These are phyloP conservation scores for Trametopsis cervina DNA, from an alignment of 768 basidiomycete genomes.

Conservation along the genomic window DNA sequence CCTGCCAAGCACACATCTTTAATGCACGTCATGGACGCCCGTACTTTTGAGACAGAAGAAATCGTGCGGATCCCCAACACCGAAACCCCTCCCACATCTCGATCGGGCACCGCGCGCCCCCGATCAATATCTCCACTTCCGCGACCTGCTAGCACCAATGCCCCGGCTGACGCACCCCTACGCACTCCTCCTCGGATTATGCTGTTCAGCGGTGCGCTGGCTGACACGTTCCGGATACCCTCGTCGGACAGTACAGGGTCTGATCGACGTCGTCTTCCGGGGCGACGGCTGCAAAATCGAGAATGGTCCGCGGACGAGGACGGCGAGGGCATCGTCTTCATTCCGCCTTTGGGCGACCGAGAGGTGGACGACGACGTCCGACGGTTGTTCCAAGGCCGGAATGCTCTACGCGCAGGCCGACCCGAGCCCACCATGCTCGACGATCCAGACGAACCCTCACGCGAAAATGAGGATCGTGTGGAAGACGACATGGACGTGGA, in stretches of 20 bases:
- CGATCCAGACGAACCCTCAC: slow-evolving; percentile 15
- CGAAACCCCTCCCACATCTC: slow-evolving; percentile 9
- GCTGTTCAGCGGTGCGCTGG: slow-evolving; percentile 32
- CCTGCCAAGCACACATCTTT: slow-evolving; percentile 75
- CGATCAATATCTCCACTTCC: slow-evolving; percentile 9
- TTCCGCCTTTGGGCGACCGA: slow-evolving; percentile 48
- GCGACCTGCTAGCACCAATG: slow-evolving; percentile 8
- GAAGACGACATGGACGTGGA: slow-evolving; percentile 41
- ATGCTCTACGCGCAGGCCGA: slow-evolving; percentile 29
- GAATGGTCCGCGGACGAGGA: slow-evolving; percentile 27
- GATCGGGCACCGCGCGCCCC: slow-evolving; percentile 7
- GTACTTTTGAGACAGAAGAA: slow-evolving; percentile 76
- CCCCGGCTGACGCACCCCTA: background rate
- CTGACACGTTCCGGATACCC: slow-evolving; percentile 48
- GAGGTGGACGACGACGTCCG: slow-evolving; percentile 52
- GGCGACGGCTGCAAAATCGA: slow-evolving; percentile 15
- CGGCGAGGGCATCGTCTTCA: slow-evolving; percentile 47
- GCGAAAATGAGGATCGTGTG: slow-evolving; percentile 25
- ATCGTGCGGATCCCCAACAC: slow-evolving; percentile 51
- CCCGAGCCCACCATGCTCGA: background rate
- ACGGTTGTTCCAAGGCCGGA: slow-evolving; percentile 43
- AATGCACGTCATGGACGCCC: slow-evolving; percentile 80
- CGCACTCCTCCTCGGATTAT: slow-evolving; percentile 17
- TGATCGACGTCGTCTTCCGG: slow-evolving; percentile 4
- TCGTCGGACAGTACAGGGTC: slow-evolving; percentile 12